Conservation (phyloP, 495 filamentous ascomycete species). For the Delitschia confertaspora region DNA sequence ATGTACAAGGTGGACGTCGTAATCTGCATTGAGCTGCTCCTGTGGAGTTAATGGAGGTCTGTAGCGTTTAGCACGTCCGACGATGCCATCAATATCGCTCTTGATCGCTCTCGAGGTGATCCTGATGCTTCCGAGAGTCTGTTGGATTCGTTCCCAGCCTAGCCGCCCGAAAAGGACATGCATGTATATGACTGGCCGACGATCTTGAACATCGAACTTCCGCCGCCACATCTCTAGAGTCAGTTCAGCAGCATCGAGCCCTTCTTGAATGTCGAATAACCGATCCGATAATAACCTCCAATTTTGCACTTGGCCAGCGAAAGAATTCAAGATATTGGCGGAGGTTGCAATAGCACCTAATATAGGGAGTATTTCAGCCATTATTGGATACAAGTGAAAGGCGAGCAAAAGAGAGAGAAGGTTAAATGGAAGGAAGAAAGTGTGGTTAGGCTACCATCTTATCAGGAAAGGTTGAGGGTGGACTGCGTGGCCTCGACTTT, state of each 20-base stretch:
- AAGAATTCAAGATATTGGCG: not conserved
- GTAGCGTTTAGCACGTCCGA: not conserved
- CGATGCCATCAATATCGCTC: constrained; percentile 6
- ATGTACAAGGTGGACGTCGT: constrained; percentile 1
- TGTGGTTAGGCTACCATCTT: constrained; percentile 2
- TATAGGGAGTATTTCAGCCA: constrained; percentile 1
- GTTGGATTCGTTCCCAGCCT: constrained; percentile 6
- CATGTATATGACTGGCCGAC: constrained; percentile 9
- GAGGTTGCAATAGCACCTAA: constrained; percentile 5
- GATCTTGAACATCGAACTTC: constrained; percentile 16
- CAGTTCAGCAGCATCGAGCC: constrained; percentile 6
- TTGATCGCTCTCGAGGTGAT: not conserved
- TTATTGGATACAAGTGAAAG: not conserved
- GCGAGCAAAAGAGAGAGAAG: too few relatives aligned
- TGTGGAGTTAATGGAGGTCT: not conserved
- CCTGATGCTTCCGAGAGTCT: constrained; percentile 3
- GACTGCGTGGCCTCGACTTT: too few relatives aligned
- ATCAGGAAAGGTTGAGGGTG: not conserved
- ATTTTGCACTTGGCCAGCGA: constrained; percentile 4
- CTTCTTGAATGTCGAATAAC: constrained; percentile 13
- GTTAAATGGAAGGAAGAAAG: not conserved
- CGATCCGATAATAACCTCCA: constrained; percentile 11
- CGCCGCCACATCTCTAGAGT: constrained; percentile 9
- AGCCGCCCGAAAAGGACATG: constrained; percentile 9
- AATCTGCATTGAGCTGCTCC: not conserved